Conservation (phyloP, 148 eudicot genomes). For the Persicaria maculosa region DNA sequence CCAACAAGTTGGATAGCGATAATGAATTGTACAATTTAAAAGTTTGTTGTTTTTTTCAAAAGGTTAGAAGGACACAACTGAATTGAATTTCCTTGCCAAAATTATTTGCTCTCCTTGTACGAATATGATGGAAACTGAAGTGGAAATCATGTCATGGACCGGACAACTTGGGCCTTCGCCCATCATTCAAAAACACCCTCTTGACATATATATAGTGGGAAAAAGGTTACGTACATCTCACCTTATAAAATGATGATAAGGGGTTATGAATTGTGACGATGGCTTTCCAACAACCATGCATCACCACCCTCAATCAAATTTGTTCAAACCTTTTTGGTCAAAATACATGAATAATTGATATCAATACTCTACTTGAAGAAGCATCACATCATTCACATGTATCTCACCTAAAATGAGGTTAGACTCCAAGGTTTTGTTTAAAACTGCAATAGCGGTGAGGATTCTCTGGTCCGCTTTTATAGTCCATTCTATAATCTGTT, state of each 20-base stretch:
- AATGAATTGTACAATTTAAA: neutral
- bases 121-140: neutral
- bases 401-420: too few relatives aligned
- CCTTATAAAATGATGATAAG: too few relatives aligned
- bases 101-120: neutral
- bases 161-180: neutral
- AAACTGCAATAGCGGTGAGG: too few relatives aligned
- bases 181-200: neutral
- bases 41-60: neutral
- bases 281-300: neutral
- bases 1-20: neutral
- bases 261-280: neutral
- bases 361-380: too few relatives aligned
- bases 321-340: neutral
- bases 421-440: too few relatives aligned
- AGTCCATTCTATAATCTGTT: too few relatives aligned
- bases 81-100: neutral
- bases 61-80: neutral
- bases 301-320: neutral
- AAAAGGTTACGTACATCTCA: too few relatives aligned
- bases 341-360: too few relatives aligned
- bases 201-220: too few relatives aligned
- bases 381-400: neutral
- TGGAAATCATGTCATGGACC: neutral
- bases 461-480: too few relatives aligned